Evolutionary conservation across 805 yeast genomes (phyloP).

Genomic region (Diddensiella transvaalensis): DNA sequence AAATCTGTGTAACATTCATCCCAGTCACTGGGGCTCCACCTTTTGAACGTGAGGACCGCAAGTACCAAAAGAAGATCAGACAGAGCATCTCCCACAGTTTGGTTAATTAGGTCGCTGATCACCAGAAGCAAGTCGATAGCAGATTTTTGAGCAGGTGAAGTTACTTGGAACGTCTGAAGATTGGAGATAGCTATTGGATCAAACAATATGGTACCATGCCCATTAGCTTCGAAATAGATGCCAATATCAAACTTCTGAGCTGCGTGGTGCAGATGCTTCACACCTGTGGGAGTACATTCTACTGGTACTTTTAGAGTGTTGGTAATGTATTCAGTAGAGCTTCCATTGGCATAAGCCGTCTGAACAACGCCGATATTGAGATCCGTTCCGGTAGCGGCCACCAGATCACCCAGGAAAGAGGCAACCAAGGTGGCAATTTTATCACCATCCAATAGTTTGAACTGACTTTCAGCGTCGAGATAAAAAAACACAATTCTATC

Average conservation of each 20-base stretch:
- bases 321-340: constrained; percentile 70
- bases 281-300: constrained; percentile 90
- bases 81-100: constrained; percentile 97
- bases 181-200: constrained; percentile 47
- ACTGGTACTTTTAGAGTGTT: constrained; percentile 68
- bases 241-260: constrained; percentile 85
- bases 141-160: constrained; percentile 42
- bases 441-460: constrained; percentile 75
- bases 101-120: constrained; percentile 76
- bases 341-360: constrained; percentile 97
- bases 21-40: constrained; percentile 69
- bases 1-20: constrained; percentile 71
- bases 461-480: constrained; percentile 32
- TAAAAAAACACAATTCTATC: constrained; percentile 82
- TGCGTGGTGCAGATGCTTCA: constrained; percentile 92
- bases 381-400: constrained; percentile 42
- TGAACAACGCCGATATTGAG: constrained; percentile 77
- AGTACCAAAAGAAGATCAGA: constrained; percentile 84
- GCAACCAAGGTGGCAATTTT: constrained; percentile 86
- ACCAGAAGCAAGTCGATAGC: constrained; percentile 54
- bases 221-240: constrained; percentile 95
- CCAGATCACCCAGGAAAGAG: constrained; percentile 48
- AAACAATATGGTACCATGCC: constrained; percentile 96
- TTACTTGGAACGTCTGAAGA: constrained; percentile 37
- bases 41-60: constrained; percentile 53